Conservation (phyloP, 805 yeast species). For the Teunomyces cretensis region DNA sequence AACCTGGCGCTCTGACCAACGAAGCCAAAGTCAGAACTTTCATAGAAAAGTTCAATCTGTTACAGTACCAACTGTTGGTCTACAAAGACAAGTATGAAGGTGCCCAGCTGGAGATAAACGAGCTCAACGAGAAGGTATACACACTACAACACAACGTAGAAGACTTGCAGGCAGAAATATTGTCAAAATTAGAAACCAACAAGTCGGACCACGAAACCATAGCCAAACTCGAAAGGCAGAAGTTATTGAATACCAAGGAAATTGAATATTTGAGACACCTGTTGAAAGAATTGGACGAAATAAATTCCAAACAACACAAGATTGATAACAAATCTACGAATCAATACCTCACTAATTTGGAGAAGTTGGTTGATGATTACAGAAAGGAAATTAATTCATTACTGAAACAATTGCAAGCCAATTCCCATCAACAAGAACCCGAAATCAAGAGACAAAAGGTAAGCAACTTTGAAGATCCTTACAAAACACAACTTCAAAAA, state of each 20-base stretch:
- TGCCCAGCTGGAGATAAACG: constrained; percentile 11
- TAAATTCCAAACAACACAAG: constrained; percentile 17
- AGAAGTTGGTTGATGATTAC: constrained; percentile 53
- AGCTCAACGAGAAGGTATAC: constrained; percentile 5
- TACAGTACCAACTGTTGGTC: constrained; percentile 29
- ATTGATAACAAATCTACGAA: constrained; percentile 29
- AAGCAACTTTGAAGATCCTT: constrained; percentile 16
- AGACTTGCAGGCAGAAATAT: constrained; percentile 13
- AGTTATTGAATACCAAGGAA: constrained; percentile 54
- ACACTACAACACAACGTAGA: constrained; percentile 4
- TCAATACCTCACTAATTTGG: constrained; percentile 41
- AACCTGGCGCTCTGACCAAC: constrained; percentile 15
- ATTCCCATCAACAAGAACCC: constrained; percentile 18
- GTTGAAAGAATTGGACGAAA: constrained; percentile 47
- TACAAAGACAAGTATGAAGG: constrained; percentile 38
- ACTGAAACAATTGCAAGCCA: constrained; percentile 32
- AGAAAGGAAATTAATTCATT: constrained; percentile 49
- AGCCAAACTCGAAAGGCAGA: constrained; percentile 50
- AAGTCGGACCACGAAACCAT: constrained; percentile 17
- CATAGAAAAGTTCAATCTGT: constrained; percentile 36
- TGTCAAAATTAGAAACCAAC: constrained; percentile 8
- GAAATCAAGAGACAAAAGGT: constrained; percentile 27
- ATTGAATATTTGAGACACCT: constrained; percentile 57
- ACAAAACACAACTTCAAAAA: constrained; percentile 20
- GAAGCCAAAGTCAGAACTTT: constrained; percentile 15